phyloP scores from a whole-genome alignment of 2,329 filamentous ascomycete species.

The Cladophialophora yegresii region DNA sequence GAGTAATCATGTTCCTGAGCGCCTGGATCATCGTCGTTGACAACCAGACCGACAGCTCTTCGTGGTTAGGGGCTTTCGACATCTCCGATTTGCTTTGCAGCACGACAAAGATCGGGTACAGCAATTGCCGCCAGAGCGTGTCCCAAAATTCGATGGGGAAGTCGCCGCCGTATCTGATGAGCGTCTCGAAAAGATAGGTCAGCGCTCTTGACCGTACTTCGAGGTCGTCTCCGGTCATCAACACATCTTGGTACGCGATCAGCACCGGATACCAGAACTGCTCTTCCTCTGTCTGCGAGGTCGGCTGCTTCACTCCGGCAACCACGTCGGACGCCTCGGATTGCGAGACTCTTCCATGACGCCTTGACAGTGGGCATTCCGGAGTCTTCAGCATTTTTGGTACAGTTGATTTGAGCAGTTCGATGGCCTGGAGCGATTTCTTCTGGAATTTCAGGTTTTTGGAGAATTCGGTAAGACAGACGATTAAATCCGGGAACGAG shows the following conservation, averaged over 20 bases:
- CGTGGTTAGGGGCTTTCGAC: conserved; percentile 90
- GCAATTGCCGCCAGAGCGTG: conserved; percentile 91
- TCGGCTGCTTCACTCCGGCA: conserved; percentile 63
- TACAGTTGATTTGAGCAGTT: conserved; percentile 89
- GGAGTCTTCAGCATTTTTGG: conserved; percentile 93
- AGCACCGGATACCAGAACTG: conserved; percentile 98
- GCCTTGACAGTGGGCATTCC: conserved; percentile 84
- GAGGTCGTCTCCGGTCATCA: conserved; percentile 98
- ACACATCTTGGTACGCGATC: conserved; percentile 96
- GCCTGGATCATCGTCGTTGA: conserved; percentile 99
- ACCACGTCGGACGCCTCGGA: conserved; percentile 49
- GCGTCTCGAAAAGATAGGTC: conserved; percentile 93
- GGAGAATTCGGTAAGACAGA: conserved; percentile 96
- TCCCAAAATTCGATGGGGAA: conserved; percentile 98
- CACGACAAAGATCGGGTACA: conserved; percentile 99
- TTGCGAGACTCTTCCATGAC: conserved; percentile 54
- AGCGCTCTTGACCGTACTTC: conserved; percentile 87
- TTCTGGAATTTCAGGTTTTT: conserved; percentile 99
- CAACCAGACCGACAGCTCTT: conserved; percentile 96
- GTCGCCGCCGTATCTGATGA: conserved; percentile 84
- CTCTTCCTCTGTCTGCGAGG: conserved; percentile 86
- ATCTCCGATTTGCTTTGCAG: conserved; percentile 94
- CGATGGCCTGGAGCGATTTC: conserved; percentile 94
- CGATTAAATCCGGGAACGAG: conserved; percentile 92
- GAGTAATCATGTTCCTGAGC: conserved; percentile 93